Evolutionary conservation across 441 rosid genomes (phyloP).

Genomic region (Populus trichocarpa): DNA sequence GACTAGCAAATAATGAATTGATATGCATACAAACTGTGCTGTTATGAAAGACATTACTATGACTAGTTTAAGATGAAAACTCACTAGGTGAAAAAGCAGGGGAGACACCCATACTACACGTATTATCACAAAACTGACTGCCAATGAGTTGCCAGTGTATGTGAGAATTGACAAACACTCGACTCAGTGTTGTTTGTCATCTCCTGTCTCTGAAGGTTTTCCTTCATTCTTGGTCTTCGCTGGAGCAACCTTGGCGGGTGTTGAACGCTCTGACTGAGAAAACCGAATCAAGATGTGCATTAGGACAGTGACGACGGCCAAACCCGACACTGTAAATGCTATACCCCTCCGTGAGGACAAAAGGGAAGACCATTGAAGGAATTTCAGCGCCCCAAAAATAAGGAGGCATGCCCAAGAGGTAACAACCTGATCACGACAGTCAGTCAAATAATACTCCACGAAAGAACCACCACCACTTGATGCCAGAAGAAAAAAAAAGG

Average conservation of each 20-base stretch:
- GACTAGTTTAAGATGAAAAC: slow-evolving; percentile 5
- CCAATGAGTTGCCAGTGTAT: slow-evolving; percentile 12
- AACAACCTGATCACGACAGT: slow-evolving; percentile 53
- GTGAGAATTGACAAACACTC: slow-evolving; percentile 15
- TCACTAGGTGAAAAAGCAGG: neutral
- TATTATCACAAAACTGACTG: slow-evolving; percentile 27
- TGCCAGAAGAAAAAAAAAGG: neutral
- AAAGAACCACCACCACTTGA: neutral
- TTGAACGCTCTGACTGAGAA: slow-evolving; percentile 91
- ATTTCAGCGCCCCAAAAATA: slow-evolving; percentile 57
- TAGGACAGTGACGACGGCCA: slow-evolving; percentile 63
- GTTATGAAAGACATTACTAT: neutral
- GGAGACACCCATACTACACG: slow-evolving; percentile 2
- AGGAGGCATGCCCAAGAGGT: slow-evolving; percentile 61
- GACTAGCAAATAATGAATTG: slow-evolving; percentile 19
- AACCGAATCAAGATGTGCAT: slow-evolving; percentile 85
- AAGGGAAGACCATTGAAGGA: slow-evolving; percentile 77
- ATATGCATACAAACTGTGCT: slow-evolving; percentile 18
- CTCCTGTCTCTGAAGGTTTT: slow-evolving; percentile 27
- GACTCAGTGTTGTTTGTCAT: slow-evolving; percentile 37
- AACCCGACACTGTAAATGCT: slow-evolving; percentile 42
- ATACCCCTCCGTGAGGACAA: slow-evolving; percentile 91
- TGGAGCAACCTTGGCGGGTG: slow-evolving; percentile 78
- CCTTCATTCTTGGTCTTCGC: slow-evolving; percentile 42
- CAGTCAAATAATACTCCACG: neutral